Percentiles rank a stretch among this genome's conserved stretches.
These are phyloP conservation scores for Castanopsis chinensis DNA, from an alignment of 306 rosid genomes.

Conservation along the genomic window DNA sequence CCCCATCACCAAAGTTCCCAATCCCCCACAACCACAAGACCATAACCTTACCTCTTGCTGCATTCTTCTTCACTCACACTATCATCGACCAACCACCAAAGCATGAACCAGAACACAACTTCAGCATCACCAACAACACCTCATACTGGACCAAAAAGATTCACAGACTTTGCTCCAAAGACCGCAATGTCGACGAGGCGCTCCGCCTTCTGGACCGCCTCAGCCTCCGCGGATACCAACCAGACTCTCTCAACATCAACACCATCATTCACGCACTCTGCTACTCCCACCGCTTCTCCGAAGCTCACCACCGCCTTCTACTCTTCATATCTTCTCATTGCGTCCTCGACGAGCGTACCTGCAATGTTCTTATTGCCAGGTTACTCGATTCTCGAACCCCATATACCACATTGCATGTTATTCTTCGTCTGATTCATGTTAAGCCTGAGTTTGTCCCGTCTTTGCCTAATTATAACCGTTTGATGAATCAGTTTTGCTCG, in stretches of 20 bases:
- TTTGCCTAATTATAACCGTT: conserved; percentile 64
- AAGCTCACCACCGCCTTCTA: conserved; percentile 65
- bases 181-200: conserved; percentile 47
- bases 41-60: conserved; percentile 11
- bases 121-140: conserved; percentile 36
- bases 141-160: conserved; percentile 37
- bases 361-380: conserved; percentile 38
- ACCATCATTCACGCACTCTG: conserved; percentile 64
- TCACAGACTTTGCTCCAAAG: conserved; percentile 26
- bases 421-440: conserved; percentile 27
- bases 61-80: conserved; percentile 17
- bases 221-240: conserved; percentile 46
- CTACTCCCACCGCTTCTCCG: conserved; percentile 59
- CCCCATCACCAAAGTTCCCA: neutral
- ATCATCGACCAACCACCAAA: neutral
- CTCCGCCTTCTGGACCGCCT: conserved; percentile 51
- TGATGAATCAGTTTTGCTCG: conserved; percentile 76
- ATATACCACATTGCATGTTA: conserved; percentile 36
- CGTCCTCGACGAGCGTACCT: conserved; percentile 75
- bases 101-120: neutral
- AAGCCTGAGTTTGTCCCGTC: conserved; percentile 75
- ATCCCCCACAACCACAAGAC: conserved; percentile 11
- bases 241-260: conserved; percentile 12
- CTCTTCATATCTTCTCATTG: conserved; percentile 46
- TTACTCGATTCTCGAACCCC: conserved; percentile 3